Evolutionary conservation across 2,329 filamentous ascomycete genomes (phyloP), one percentile per base, ranked within the genome.

Genomic region (Alternaria incomplexa): DNA sequence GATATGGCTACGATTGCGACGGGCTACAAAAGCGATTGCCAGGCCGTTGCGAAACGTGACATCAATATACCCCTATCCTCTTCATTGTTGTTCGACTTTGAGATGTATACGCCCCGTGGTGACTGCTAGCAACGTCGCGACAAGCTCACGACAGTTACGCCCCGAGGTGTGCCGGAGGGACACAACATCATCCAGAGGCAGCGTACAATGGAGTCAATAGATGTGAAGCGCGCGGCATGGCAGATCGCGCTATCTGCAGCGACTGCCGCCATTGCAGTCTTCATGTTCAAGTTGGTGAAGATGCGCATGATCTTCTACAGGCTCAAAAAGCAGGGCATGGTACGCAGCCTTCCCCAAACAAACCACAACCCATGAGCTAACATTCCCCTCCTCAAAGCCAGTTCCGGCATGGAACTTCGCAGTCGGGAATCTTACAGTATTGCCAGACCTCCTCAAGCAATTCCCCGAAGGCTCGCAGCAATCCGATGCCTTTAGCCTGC

Each of bases 361-460:
- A 1, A 3, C 15, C 32, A 5, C 32, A 5, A n/a, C 4, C 7
- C 32, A 9, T 9, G 32, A n/a, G 4, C 32, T 36, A 36, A 36
- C 32, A 9, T 36, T 1, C 32, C 32, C 0, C 8, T 3, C 32
- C 32, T 10, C 32, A 36, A 36, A 66, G 66, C 68, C 66, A 6
- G 62, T 70, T 51, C 68, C 66, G 1, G 13, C 32, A 51, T 70
- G 68, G 68, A 43, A 62, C 30, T 59, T 59, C 23, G 61, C 52
- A 26, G 15, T 43, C 13, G 66, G 68, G 15, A 67, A 69, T 23
- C 44, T 70, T 1, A 45, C 15, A 22, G 23, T 54, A 4, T 45
- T 70, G 0, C 55, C 56, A 23, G 25, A 12, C 8, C 23, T 60
- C 3, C 50, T 65, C 7, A 28, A 62, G 8, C 58, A 65, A 26